Base-by-base conservation (phyloP, 768 basidiomycete genomes). In the Pisolithus orientalis region DNA sequence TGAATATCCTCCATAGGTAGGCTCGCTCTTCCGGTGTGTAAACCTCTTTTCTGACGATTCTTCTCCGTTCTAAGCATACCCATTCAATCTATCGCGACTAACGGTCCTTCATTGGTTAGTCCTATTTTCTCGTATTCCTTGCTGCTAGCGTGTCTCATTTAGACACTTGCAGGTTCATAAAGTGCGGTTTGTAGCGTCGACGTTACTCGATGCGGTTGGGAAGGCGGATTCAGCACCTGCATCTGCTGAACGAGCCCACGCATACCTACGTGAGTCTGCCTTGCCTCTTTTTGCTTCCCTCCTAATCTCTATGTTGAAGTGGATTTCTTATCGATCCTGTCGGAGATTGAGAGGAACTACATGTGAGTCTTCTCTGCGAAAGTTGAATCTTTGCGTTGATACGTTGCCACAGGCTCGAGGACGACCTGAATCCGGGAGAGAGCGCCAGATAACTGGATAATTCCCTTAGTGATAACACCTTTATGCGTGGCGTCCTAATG, bases 121-220 rank as follows among this genome's bases (percentile, higher is more conserved):
- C 43, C 8, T 47, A 32, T n/a, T 3, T 21, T 6, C 38, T 50
- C 5, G 11, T 13, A 14, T 21, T 6, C 9, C 13, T 21, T 13
- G 11, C 16, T 10, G 11, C 14, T 37, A 8, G 6, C 13, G 17
- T 13, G 45, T 17, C 37, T n/a, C 25, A 40, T n/a, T 16, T 27
- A 45, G 24, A 14, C 47, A n/a, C n/a, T n/a, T 70, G 34, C 56
- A 87, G 84, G 90, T 94, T 14, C 85, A 90, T 65, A 94, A 94
- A 77, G 91, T 94, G 56, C 84, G 93, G 53, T 94, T 92, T 65
- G 90, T 94, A 37, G 93, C 93, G 14, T 94, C 90, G 11, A 92
- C 90, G 2, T 71, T 95, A 48, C 75, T 94, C 53, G 91, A 94
- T 63, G 82, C 88, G 16, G 86, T 94, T 32, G 77, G 84, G 47